A percentile compares a stretch with the other conserved stretches of the same genome.
These are phyloP conservation scores for Stropharia rugosoannulata DNA, from an alignment of 768 basidiomycete genomes.

Conservation along the genomic window DNA sequence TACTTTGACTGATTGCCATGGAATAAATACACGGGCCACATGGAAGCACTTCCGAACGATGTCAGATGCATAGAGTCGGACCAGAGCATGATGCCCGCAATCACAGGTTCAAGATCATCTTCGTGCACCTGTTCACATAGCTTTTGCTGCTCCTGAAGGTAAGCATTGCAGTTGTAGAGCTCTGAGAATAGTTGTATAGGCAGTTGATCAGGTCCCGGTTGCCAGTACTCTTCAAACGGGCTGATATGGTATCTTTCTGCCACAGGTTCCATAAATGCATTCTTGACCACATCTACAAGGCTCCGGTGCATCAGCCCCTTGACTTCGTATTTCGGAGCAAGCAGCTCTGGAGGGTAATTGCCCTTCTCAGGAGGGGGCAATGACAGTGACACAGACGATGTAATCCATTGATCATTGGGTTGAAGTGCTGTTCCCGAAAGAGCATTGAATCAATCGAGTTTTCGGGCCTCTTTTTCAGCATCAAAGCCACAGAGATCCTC, in stretches of 20 bases:
- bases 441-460: background rate
- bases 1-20: constrained; percentile 13
- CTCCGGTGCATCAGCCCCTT: constrained; percentile 18
- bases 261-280: background rate
- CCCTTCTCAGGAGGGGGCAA: constrained; percentile 19
- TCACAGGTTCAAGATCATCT: constrained; percentile 18
- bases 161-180: constrained; percentile 27
- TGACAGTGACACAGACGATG: constrained; percentile 4
- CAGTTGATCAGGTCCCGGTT: background rate
- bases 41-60: constrained; percentile 29
- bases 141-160: constrained; percentile 20
- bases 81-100: constrained; percentile 29
- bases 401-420: background rate
- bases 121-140: constrained; percentile 2
- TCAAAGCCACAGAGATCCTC: background rate
- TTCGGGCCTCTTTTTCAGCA: background rate
- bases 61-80: constrained; percentile 36
- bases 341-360: constrained; percentile 13
- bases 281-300: constrained; percentile 19
- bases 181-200: constrained; percentile 19
- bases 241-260: constrained; percentile 20
- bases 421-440: background rate
- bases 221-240: constrained; percentile 21
- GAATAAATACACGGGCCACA: constrained; percentile 41
- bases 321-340: constrained; percentile 11